Evolutionary conservation across 345 rosid species (phyloP).

Genomic region (Populus ilicifolia): DNA sequence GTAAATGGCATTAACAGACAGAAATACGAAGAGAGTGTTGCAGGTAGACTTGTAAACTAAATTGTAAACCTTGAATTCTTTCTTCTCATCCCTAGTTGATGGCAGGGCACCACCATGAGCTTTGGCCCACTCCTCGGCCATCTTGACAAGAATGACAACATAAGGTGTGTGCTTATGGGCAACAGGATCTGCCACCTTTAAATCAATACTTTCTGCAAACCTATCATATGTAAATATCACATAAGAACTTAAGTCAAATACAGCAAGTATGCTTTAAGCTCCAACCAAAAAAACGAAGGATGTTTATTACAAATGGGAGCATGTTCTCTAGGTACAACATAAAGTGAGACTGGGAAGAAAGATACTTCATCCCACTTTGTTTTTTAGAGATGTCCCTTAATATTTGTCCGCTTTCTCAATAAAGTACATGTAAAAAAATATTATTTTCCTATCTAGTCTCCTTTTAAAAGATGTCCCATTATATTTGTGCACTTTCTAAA

Average conservation of each 20-base stretch:
- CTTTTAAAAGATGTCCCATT: too few relatives aligned
- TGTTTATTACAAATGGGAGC: neutral
- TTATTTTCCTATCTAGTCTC: too few relatives aligned
- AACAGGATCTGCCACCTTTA: constrained; percentile 67
- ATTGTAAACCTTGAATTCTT: constrained; percentile 69
- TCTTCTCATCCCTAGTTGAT: constrained; percentile 83
- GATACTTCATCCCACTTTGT: too few relatives aligned
- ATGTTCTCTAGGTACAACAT: neutral
- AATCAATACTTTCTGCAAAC: constrained; percentile 73
- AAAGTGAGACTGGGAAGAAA: too few relatives aligned
- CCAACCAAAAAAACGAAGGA: constrained; percentile 1
- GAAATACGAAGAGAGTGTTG: neutral
- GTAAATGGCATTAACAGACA: constrained; percentile 21
- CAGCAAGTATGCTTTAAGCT: neutral
- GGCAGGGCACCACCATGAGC: constrained; percentile 75
- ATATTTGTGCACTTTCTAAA: too few relatives aligned
- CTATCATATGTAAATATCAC: constrained; percentile 30
- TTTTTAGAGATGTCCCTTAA: too few relatives aligned
- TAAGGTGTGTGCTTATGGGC: constrained; percentile 94
- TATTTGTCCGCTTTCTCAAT: too few relatives aligned
- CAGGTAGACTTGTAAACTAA: neutral
- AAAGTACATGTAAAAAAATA: too few relatives aligned
- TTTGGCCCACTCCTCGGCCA: constrained; percentile 79
- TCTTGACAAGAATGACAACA: constrained; percentile 78
- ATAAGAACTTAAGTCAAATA: constrained; percentile 15